These are phyloP conservation scores for Tolypocladium pustulatum DNA, from an alignment of 2,329 filamentous ascomycete genomes.

Conservation along the genomic window DNA sequence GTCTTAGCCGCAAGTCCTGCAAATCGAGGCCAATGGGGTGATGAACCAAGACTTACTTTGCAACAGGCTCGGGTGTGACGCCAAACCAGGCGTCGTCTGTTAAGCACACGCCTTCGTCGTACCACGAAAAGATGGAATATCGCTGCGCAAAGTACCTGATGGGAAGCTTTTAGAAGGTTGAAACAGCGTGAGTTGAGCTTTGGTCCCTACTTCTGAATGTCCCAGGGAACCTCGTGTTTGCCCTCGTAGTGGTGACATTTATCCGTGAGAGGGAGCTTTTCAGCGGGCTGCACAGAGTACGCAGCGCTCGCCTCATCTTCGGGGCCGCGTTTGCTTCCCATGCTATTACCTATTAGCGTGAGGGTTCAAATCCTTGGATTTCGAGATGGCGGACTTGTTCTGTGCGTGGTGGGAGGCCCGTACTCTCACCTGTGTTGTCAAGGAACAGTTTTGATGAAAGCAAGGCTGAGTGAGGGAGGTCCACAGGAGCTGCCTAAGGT, in stretches of 20 bases:
- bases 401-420: neutral
- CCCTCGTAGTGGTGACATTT: conserved; percentile 67
- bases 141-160: conserved; percentile 82
- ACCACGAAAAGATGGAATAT: conserved; percentile 76
- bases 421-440: neutral
- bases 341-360: neutral
- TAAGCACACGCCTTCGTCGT: conserved; percentile 80
- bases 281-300: conserved; percentile 29
- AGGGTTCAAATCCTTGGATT: neutral
- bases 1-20: neutral
- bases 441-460: neutral
- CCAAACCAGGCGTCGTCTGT: conserved; percentile 96
- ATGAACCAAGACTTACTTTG: conserved; percentile 45
- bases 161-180: neutral
- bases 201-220: conserved; percentile 66
- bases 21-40: neutral
- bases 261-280: conserved; percentile 42
- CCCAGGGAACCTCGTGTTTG: conserved; percentile 62
- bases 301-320: conserved; percentile 5
- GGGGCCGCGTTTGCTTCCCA: conserved; percentile 6
- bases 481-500: neutral
- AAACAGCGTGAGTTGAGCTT: neutral
- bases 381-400: neutral
- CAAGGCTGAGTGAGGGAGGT: neutral
- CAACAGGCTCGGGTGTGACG: conserved; percentile 87